Percentiles rank a stretch among this genome's conserved stretches.
These are phyloP conservation scores for Venturia asperata DNA, from an alignment of 2,329 filamentous ascomycete species.

Conservation along the genomic window DNA sequence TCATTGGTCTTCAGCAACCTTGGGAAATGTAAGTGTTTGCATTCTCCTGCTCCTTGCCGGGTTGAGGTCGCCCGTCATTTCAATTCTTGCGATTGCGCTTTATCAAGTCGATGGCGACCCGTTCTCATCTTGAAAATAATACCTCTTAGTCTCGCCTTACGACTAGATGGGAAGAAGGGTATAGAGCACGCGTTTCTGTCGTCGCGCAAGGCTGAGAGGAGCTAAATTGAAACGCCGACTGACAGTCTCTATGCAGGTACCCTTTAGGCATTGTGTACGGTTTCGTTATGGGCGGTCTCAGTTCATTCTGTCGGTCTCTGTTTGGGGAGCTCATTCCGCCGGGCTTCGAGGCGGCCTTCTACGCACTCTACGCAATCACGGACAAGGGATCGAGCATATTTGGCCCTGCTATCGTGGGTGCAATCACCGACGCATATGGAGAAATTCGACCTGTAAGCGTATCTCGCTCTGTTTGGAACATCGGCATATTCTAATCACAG, in stretches of 20 bases:
- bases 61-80: not conserved
- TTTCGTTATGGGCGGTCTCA: conserved; percentile 86
- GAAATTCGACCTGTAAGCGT: conserved; percentile 40
- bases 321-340: conserved; percentile 92
- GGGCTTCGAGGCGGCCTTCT: conserved; percentile 92
- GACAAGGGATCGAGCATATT: conserved; percentile 95
- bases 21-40: conserved; percentile 72
- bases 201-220: not conserved
- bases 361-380: conserved; percentile 92
- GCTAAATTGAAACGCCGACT: not conserved
- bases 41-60: not conserved
- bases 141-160: too few relatives aligned
- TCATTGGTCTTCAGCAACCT: conserved; percentile 79
- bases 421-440: conserved; percentile 68
- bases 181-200: not conserved
- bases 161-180: too few relatives aligned
- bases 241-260: conserved; percentile 32
- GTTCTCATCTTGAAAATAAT: too few relatives aligned
- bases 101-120: too few relatives aligned
- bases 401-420: conserved; percentile 86
- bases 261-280: conserved; percentile 85
- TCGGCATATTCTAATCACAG: not conserved
- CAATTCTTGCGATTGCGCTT: not conserved
- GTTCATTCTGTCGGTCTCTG: conserved; percentile 83
- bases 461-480: not conserved